Percentiles rank a stretch among this genome's conserved stretches.
Evolutionary conservation across 225 moss, liverwort and hornwort genomes (phyloP).

Genomic region (Physcomitrium patens): DNA sequence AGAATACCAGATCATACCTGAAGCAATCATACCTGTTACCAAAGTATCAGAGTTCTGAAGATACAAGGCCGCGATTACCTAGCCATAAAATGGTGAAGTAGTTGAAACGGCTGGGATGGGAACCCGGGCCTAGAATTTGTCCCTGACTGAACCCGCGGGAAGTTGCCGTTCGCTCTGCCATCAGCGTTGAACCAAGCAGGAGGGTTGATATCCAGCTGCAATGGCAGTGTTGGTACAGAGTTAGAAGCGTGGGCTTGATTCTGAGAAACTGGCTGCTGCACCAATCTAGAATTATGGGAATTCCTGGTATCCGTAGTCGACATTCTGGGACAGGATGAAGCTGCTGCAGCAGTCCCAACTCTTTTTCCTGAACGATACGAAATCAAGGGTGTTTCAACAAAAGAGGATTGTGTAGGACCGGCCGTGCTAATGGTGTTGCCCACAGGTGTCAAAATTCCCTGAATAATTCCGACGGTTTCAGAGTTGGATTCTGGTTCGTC

Average conservation of each 20-base stretch:
- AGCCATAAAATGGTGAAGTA: constrained; percentile 41
- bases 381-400: constrained; percentile 23
- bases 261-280: constrained; percentile 40
- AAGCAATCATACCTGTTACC: neutral
- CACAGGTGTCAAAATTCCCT: constrained; percentile 16
- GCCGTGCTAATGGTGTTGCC: constrained; percentile 20
- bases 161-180: constrained; percentile 23
- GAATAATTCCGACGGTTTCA: constrained; percentile 24
- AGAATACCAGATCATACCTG: neutral
- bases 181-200: constrained; percentile 37
- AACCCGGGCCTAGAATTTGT: constrained; percentile 33
- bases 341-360: constrained; percentile 27
- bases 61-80: constrained; percentile 31
- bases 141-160: constrained; percentile 42
- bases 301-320: constrained; percentile 26
- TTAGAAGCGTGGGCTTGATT: constrained; percentile 31
- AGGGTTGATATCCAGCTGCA: constrained; percentile 37
- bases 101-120: constrained; percentile 23
- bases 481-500: constrained; percentile 18
- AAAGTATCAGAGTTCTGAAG: constrained; percentile 3
- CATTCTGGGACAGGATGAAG: constrained; percentile 30
- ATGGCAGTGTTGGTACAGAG: constrained; percentile 28
- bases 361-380: constrained; percentile 38
- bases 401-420: constrained; percentile 22
- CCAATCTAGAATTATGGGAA: constrained; percentile 26